Base-by-base conservation (phyloP, 768 basidiomycete genomes). In the Phanerodontia chrysosporium region DNA sequence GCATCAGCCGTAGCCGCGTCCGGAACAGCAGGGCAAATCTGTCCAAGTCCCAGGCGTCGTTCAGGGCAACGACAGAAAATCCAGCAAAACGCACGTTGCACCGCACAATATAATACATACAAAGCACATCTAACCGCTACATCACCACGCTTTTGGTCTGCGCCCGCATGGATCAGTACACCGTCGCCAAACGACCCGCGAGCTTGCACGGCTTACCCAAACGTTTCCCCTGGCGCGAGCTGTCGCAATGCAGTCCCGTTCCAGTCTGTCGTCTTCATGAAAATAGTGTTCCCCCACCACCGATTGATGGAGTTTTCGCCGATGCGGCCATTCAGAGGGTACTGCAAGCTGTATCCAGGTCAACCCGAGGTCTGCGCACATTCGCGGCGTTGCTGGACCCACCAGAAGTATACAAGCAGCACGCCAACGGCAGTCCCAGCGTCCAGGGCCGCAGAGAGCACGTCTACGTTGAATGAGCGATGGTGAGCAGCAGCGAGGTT, bases 381-480 rank as follows among this genome's bases (percentile, higher is more conserved):
- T 49, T 7, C 49, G 13, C 4, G 13, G 14, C 30, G 13, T n/a
- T n/a, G n/a, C 3, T 14, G 21, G 74, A 42, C 83, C 42, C 55
- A 86, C 86, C 77, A 78, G 66, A 91, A 91, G 70, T 82, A 91
- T 39, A 91, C 82, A 14, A 88, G 69, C 32, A 90, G 75, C 13
- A 84, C 72, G 2, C 86, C 84, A 36, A 90, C 67, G 1, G 86
- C 86, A 3, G 86, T 83, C 18, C 89, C 89, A 16, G 85, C 82
- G 71, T 91, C 89, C 54, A 91, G 74, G 28, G 89, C 87, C 48
- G 89, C 89, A 36, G 86, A 89, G 22, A 89, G 74, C 9, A 90
- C 84, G 69, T 90, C 86, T 88, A 45, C 58, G 24, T 45, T 5
- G 27, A 7, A 49, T 13, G 22, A 39, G 25, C n/a, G n/a, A n/a